Percentiles rank a stretch among this genome's conserved stretches.
Evolutionary conservation across 352 stramenopile genomes (phyloP).

Genomic region (Globisporangium camurandrum): DNA sequence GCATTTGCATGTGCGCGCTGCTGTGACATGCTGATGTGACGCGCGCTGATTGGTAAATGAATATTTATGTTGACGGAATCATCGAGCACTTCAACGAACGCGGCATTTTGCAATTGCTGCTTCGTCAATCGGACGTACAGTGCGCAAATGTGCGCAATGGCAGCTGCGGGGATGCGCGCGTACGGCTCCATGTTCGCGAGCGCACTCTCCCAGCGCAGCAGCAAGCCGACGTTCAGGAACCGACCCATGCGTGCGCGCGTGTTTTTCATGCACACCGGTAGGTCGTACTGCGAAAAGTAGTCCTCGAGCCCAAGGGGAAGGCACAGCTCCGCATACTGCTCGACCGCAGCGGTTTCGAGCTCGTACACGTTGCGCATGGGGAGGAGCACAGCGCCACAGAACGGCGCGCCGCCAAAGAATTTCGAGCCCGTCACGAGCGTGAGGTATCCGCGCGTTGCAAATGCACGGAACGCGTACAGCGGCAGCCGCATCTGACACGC

Average conservation of each 20-base stretch:
- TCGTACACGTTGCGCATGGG: slow-evolving; percentile 70
- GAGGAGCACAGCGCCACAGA: slow-evolving; percentile 80
- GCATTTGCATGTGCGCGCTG: no score
- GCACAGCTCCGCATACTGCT: slow-evolving; percentile 50
- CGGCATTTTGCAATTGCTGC: slow-evolving; percentile 18
- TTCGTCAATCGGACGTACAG: slow-evolving; percentile 56
- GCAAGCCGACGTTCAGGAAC: slow-evolving; percentile 67
- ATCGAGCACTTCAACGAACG: slow-evolving; percentile 41
- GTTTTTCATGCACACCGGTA: slow-evolving; percentile 58
- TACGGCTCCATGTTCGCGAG: slow-evolving; percentile 79
- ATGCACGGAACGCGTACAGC: slow-evolving; percentile 49
- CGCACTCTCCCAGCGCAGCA: slow-evolving; percentile 78
- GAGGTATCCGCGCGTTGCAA: slow-evolving; percentile 52
- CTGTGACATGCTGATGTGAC: no score
- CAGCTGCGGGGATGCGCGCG: slow-evolving; percentile 35
- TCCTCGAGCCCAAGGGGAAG: slow-evolving; percentile 66
- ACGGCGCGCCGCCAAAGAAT: slow-evolving; percentile 82
- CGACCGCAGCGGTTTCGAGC: slow-evolving; percentile 59
- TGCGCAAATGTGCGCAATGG: slow-evolving; percentile 42
- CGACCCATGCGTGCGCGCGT: slow-evolving; percentile 41
- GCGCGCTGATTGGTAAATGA: slow-evolving; percentile 3
- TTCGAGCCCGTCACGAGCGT: slow-evolving; percentile 83
- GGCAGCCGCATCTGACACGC: slow-evolving; percentile 84
- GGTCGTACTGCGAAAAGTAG: slow-evolving; percentile 81
- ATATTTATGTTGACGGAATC: no score